Conservation (phyloP, 495 filamentous ascomycete species). For the Trypethelium eluteriae region DNA sequence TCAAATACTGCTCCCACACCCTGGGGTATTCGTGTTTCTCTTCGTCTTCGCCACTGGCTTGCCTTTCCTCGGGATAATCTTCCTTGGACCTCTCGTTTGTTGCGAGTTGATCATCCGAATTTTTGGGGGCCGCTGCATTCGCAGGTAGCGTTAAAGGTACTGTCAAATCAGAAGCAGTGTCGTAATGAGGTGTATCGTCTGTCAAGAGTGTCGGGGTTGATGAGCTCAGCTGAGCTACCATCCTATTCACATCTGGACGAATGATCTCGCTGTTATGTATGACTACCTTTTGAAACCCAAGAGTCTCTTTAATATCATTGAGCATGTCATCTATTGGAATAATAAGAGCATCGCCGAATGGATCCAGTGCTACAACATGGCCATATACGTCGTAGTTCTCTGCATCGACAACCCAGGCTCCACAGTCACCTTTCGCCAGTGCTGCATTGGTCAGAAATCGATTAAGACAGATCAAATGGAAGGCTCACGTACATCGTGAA, state of each 20-base stretch:
- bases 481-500: not conserved
- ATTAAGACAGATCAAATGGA: not conserved
- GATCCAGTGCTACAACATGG: constrained; percentile 6
- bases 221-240: no score
- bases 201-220: no score
- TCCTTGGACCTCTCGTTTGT: no score
- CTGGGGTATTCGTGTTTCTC: constrained; percentile 21
- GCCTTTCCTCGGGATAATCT: no score
- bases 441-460: not conserved
- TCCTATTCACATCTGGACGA: not conserved
- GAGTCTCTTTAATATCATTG: not conserved
- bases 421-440: not conserved
- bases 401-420: not conserved
- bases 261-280: not conserved
- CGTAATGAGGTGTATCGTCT: no score
- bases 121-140: no score
- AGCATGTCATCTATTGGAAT: not conserved
- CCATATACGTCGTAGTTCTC: not conserved
- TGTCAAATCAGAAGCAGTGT: no score
- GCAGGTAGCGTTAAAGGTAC: no score
- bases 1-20: constrained; percentile 44
- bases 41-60: no score
- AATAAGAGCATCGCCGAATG: constrained; percentile 1
- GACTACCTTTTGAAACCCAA: not conserved
- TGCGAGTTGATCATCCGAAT: no score